Evolutionary conservation across 495 filamentous ascomycete species (phyloP).

Genomic region (Penicillium waksmanii): DNA sequence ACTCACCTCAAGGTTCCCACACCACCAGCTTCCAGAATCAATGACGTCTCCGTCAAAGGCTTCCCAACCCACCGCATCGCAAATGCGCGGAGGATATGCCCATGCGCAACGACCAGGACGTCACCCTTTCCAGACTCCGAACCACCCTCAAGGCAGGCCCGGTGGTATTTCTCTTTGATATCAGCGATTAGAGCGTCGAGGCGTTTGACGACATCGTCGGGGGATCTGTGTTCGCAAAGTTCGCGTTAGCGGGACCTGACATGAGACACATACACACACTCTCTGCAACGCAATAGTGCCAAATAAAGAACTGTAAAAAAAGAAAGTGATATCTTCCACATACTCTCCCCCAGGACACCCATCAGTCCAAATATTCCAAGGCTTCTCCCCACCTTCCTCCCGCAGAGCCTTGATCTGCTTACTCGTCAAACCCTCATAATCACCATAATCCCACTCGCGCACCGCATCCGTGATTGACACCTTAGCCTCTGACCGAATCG

Average conservation of each 20-base stretch:
- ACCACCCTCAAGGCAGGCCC: slow-evolving; percentile 37
- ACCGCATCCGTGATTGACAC: slow-evolving; percentile 77
- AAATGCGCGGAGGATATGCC: slow-evolving; percentile 87
- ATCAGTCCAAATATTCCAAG: slow-evolving; percentile 85
- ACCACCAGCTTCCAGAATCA: slow-evolving; percentile 75
- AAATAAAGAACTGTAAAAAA: slow-evolving; percentile 2
- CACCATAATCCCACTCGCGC: slow-evolving; percentile 94
- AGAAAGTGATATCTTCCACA: slow-evolving; percentile 20
- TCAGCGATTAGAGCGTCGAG: slow-evolving; percentile 76
- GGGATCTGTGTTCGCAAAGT: slow-evolving; percentile 50
- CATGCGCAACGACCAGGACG: slow-evolving; percentile 76
- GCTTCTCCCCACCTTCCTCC: slow-evolving; percentile 34
- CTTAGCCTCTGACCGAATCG: slow-evolving; percentile 52
- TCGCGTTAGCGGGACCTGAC: not conserved
- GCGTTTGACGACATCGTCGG: slow-evolving; percentile 66
- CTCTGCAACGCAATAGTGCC: not conserved
- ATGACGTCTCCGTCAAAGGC: slow-evolving; percentile 57
- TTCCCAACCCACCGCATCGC: slow-evolving; percentile 84
- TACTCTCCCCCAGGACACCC: slow-evolving; percentile 74
- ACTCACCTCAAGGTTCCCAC: slow-evolving; percentile 77
- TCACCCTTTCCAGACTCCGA: slow-evolving; percentile 55
- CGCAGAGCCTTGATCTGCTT: slow-evolving; percentile 67
- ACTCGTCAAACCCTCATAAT: slow-evolving; percentile 89
- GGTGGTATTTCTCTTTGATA: slow-evolving; percentile 64
- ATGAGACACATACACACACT: no score